Evolutionary conservation across 2,329 filamentous ascomycete genomes (phyloP).

Genomic region (Venturia oleaginea): DNA sequence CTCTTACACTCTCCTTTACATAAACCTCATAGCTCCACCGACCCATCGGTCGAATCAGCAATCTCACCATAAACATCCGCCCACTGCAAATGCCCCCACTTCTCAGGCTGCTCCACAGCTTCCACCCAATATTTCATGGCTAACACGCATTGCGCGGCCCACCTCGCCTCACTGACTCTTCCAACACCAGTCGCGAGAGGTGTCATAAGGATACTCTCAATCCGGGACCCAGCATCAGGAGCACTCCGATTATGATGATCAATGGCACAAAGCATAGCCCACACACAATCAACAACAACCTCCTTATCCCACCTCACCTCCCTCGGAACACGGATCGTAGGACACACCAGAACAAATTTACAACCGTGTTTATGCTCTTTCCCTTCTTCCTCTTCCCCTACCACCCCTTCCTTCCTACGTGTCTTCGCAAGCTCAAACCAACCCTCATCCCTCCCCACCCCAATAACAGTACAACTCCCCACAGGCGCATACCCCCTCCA

Average conservation of each 20-base stretch:
- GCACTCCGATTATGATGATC: too few species aligned
- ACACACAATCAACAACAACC: too few species aligned
- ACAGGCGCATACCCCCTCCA: constrained; percentile 44
- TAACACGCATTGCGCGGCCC: constrained; percentile 43
- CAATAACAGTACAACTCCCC: constrained; percentile 41
- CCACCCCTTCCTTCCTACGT: too few species aligned
- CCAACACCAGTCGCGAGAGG: constrained; percentile 44
- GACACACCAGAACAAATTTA: constrained; percentile 40
- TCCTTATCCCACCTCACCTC: too few species aligned
- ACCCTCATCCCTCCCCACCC: constrained; percentile 33
- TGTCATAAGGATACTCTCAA: too few species aligned
- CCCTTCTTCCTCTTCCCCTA: background rate
- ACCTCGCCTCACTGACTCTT: constrained; percentile 35
- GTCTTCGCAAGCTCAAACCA: constrained; percentile 23
- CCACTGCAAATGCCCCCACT: constrained; percentile 28
- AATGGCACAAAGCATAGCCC: too few species aligned
- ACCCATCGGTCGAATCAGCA: too few species aligned
- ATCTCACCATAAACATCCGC: background rate
- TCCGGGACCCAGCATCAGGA: too few species aligned
- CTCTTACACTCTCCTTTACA: too few species aligned
- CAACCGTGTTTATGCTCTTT: constrained; percentile 28
- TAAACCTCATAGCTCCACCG: too few species aligned
- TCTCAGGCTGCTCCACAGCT: constrained; percentile 33
- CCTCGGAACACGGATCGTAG: constrained; percentile 43
- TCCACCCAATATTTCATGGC: constrained; percentile 45